Base-by-base conservation (phyloP, 768 basidiomycete genomes). In the Auriscalpium orientale region DNA sequence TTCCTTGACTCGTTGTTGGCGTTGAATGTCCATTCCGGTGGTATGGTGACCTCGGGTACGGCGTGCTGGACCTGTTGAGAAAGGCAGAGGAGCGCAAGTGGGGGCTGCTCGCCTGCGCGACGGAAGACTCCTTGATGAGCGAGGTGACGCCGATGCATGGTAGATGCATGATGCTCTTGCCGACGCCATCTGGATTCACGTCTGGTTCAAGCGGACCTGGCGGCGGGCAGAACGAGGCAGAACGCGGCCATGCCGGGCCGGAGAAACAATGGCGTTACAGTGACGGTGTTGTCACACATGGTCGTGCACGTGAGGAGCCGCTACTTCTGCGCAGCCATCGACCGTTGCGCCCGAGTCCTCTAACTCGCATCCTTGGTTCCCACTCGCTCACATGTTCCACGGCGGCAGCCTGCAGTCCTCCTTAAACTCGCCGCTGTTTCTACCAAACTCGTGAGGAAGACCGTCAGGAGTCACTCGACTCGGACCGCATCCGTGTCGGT, bases 121-220 rank as follows among this genome's bases (percentile, higher is more conserved):
- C 89, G 68, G 87, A 97, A 34, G 89, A 86, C 70, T 95, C 92
- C 70, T 98, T 98, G 73, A 99, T 98, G 68, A 98, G 80, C 36
- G 93, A 93, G n/a, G 93, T 97, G 68, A 98, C 84, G 67, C n/a
- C n/a, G n/a, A n/a, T n/a, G n/a, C n/a, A n/a, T n/a, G n/a, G n/a
- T n/a, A n/a, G n/a, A n/a, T n/a, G n/a, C n/a, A 98, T 94, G 47
- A 92, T 94, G 70, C 92, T 95, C 78, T 99, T 99, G 61, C 95
- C 95, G 64, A 98, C 95, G 62, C 91, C 91, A 78, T 95, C 94
- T 98, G 22, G 52, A 53, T 54, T 56, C 40, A 48, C 56, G 38
- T 46, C 59, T 53, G 60, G 51, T 12, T 50, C n/a, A n/a, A 3
- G 21, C 8, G 51, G 43, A 51, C 55, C 51, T 16, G 47, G 55